Conservation (phyloP, 331 rosid genomes). For the Malus hybrid region DNA sequence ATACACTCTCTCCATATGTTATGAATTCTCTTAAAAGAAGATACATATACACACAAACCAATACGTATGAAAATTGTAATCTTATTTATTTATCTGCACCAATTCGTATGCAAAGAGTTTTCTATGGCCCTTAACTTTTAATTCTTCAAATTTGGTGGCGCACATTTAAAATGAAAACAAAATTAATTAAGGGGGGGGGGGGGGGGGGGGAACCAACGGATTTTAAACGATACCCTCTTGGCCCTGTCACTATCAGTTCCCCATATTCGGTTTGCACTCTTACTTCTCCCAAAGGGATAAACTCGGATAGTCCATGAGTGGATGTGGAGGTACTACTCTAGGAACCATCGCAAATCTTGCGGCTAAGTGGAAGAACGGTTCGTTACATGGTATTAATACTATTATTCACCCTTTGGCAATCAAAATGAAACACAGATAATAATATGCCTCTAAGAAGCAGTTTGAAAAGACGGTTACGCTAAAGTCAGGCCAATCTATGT, state of each 20-base stretch:
- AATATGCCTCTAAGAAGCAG: background rate
- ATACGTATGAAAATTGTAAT: background rate
- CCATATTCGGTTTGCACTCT: background rate
- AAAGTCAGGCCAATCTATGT: background rate
- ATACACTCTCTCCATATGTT: background rate
- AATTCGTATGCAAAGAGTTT: background rate
- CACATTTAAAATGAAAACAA: background rate
- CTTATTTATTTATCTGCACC: background rate
- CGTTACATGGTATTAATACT: too few species aligned
- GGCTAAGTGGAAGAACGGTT: too few species aligned
- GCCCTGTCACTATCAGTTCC: background rate
- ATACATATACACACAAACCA: background rate
- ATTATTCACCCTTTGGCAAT: background rate
- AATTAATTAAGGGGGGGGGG: too few species aligned
- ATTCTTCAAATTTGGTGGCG: background rate
- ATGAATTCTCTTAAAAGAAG: too few species aligned
- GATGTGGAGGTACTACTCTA: background rate
- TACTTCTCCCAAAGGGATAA: background rate
- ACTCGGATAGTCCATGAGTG: background rate
- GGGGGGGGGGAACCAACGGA: background rate
- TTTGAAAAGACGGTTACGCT: background rate
- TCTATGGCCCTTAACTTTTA: background rate
- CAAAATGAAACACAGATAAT: background rate
- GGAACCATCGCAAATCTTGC: background rate
- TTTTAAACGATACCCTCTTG: background rate